Evolutionary conservation across 148 eudicot genomes (phyloP), one percentile per base, ranked within the genome.

Genomic region (Heliamphora exappendiculata): DNA sequence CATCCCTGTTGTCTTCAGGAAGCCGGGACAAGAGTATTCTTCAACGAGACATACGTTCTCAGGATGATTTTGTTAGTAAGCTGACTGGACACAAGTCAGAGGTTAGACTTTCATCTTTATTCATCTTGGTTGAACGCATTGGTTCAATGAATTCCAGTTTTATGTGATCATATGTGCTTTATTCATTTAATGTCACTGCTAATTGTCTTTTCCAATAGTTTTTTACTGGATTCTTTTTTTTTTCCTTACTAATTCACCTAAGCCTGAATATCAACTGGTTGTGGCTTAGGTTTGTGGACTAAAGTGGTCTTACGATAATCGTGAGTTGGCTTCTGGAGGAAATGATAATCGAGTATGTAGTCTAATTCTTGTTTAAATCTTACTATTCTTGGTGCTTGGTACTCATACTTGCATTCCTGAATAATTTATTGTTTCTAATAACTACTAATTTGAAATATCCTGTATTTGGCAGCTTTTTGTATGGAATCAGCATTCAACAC

Each of bases 321-420:
- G 98, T 7, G 98, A 93, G 80, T 80, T 93, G 75, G 98, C 98
- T 72, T 93, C 98, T 9, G 98, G 98, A 28, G 98, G 97, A 68
- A 93, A 93, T 76, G 98, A 93, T 82, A 93, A 93, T 76, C 79
- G 91, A 79, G 98, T 91, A 83, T 79, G 93, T 78, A 44, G 16
- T 55, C 67, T 3, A 37, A 10, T 44, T 57, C 4, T 34, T 54
- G n/a, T 22, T 28, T 31, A 76, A n/a, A 10, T 12, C 51, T 79
- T n/a, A 13, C 11, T 76, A 54, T 67, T 62, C 11, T 0, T 74
- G 69, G 14, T 76, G 54, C 75, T 75, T 47, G 50, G 41, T 31
- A 41, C 67, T 34, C 36, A 12, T 33, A n/a, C 29, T 16, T 19
- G 16, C 8, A 57, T 77, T 45, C 34, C 37, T 64, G 1, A 17